phyloP scores from a whole-genome alignment of 148 eudicot species.

The Rhododendron molle region DNA sequence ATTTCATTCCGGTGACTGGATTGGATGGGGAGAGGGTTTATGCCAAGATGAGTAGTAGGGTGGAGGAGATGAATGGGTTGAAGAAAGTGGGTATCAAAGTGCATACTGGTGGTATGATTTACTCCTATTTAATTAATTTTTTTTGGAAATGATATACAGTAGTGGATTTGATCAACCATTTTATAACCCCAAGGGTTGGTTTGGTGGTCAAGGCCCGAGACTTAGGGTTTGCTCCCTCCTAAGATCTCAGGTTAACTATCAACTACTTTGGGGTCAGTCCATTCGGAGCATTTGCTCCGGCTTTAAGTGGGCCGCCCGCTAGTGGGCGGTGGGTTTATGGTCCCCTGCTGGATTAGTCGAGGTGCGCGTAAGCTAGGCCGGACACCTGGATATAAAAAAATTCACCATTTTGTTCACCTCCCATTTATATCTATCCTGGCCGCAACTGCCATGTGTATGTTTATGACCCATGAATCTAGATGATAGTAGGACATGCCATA shows the following conservation, averaged over 20 bases:
- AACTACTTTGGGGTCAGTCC: background rate
- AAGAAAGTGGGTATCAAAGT: slow-evolving; percentile 25
- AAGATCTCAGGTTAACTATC: background rate
- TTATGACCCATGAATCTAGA: background rate
- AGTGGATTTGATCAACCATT: background rate
- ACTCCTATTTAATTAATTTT: no score
- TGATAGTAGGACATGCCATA: background rate
- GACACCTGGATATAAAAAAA: background rate
- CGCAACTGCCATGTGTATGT: background rate
- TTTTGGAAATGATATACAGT: background rate
- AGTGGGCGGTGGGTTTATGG: background rate
- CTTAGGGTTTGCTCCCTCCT: background rate
- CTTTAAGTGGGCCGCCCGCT: background rate
- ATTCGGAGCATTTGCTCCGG: background rate
- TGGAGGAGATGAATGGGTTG: slow-evolving; percentile 20
- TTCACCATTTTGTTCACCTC: background rate
- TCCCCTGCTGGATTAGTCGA: background rate
- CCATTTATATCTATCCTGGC: background rate
- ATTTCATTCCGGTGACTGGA: slow-evolving; percentile 75
- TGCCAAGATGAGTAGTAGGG: slow-evolving; percentile 49
- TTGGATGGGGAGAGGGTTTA: slow-evolving; percentile 80
- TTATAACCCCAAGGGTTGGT: background rate
- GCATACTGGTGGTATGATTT: slow-evolving; percentile 35
- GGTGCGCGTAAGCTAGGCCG: background rate
- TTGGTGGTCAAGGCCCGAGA: background rate